A percentile compares a stretch with the other conserved stretches of the same genome.
Conservation (phyloP, 352 stramenopile species). For the Phytopythium cucurbitacearum region DNA sequence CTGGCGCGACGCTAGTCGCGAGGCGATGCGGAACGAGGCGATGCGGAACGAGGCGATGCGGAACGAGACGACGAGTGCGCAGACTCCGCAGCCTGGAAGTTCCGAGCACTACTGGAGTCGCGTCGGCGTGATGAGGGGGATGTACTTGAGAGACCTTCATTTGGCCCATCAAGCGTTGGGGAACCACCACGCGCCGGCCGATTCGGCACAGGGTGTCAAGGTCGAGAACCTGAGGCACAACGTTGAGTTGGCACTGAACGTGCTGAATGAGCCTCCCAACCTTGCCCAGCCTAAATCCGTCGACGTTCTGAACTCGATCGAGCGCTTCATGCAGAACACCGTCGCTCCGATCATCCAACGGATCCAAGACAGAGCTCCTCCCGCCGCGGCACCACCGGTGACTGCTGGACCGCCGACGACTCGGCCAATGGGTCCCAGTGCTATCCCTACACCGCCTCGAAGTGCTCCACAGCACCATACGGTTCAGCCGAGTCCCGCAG, state of each 20-base stretch:
- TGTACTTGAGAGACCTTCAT: conserved; percentile 30
- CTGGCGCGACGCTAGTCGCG: too few relatives aligned
- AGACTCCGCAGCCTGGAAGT: neutral
- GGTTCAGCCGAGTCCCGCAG: too few relatives aligned
- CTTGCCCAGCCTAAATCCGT: conserved; percentile 32
- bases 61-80: neutral
- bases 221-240: conserved; percentile 81
- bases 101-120: conserved; percentile 5
- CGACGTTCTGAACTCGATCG: conserved; percentile 72
- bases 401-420: neutral
- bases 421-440: neutral
- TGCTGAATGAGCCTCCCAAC: conserved; percentile 41
- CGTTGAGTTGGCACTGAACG: conserved; percentile 62
- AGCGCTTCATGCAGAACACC: conserved; percentile 75
- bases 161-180: conserved; percentile 63
- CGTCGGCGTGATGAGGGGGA: conserved; percentile 4
- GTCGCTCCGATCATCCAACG: conserved; percentile 76
- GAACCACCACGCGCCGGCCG: conserved; percentile 55
- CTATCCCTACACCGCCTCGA: too few relatives aligned
- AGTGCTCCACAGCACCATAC: too few relatives aligned
- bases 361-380: conserved; percentile 21
- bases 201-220: conserved; percentile 62
- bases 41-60: neutral
- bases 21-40: too few relatives aligned
- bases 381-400: too few relatives aligned